Conservation (phyloP, 306 rosid species). For the Alnus rubra region DNA sequence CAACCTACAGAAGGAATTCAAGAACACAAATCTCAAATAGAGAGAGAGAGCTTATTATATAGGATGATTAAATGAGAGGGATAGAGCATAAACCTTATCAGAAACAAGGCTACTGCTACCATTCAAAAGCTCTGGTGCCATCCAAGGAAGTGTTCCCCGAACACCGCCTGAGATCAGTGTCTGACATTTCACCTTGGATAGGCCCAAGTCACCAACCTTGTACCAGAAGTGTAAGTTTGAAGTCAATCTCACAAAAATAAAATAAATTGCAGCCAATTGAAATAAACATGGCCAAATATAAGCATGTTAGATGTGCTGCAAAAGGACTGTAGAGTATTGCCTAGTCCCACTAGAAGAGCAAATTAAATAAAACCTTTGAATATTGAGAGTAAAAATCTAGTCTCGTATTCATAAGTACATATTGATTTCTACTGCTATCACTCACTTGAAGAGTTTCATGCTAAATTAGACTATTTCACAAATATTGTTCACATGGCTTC, state of each 20-base stretch:
- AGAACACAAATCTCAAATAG: slow-evolving; percentile 1
- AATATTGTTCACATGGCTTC: too few relatives aligned
- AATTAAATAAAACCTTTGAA: not conserved
- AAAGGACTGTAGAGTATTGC: not conserved
- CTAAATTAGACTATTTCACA: too few relatives aligned
- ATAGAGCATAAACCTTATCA: slow-evolving; percentile 67
- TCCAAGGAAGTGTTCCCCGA: slow-evolving; percentile 95
- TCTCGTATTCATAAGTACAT: too few relatives aligned
- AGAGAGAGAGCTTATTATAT: not conserved
- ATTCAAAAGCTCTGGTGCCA: slow-evolving; percentile 92
- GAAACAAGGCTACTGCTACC: slow-evolving; percentile 94
- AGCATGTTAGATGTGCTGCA: not conserved
- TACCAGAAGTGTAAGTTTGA: slow-evolving; percentile 27
- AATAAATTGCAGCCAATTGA: slow-evolving; percentile 14
- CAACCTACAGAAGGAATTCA: slow-evolving; percentile 52
- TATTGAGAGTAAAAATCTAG: too few relatives aligned
- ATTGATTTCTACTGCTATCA: too few relatives aligned
- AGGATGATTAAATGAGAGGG: not conserved
- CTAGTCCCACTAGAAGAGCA: not conserved
- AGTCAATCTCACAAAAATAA: slow-evolving; percentile 11
- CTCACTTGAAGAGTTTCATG: too few relatives aligned
- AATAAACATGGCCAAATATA: slow-evolving; percentile 3
- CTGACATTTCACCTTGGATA: slow-evolving; percentile 89
- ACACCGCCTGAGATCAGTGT: slow-evolving; percentile 89
- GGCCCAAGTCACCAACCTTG: slow-evolving; percentile 94